Evolutionary conservation across 345 rosid genomes (phyloP), one percentile per base, ranked within the genome.

Genomic region (Murraya koenigii): DNA sequence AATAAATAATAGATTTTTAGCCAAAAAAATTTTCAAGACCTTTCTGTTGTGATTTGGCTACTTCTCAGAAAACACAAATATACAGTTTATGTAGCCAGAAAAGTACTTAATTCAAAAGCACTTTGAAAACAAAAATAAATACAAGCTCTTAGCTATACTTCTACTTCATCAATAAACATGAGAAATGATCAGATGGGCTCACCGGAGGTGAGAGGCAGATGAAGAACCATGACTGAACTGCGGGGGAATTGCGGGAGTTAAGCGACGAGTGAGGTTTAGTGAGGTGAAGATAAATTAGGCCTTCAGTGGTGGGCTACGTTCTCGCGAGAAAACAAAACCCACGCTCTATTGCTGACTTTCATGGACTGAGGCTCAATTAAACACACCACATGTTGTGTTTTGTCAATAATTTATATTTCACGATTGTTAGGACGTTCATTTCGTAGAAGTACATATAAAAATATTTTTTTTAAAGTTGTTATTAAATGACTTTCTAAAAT

Each of bases 271-370:
- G n/a, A n/a, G n/a, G n/a, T n/a, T n/a, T 14, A 28, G 3, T 13
- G 22, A 15, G 6, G 35, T 6, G 2, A 25, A 14, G 20, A 28
- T 8, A 30, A 1, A 26, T 62, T 62, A 15, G 36, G 22, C 8
- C 36, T 30, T 81, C 36, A 64, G 3, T 1, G 59, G 76, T 10
- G 76, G 17, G 8, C 82, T 84, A n/a, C n/a, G n/a, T n/a, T n/a
- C n/a, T n/a, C n/a, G n/a, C n/a, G n/a, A n/a, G n/a, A n/a, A n/a
- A n/a, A n/a, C n/a, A n/a, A n/a, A n/a, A n/a, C n/a, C n/a, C n/a
- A n/a, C n/a, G n/a, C n/a, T n/a, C n/a, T n/a, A n/a, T n/a, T n/a
- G n/a, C n/a, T n/a, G n/a, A n/a, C n/a, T n/a, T n/a, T n/a, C n/a
- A n/a, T n/a, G n/a, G n/a, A n/a, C n/a, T n/a, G n/a, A n/a, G n/a